Evolutionary conservation across 306 rosid species (phyloP).

Genomic region (Cicer yamashitae): DNA sequence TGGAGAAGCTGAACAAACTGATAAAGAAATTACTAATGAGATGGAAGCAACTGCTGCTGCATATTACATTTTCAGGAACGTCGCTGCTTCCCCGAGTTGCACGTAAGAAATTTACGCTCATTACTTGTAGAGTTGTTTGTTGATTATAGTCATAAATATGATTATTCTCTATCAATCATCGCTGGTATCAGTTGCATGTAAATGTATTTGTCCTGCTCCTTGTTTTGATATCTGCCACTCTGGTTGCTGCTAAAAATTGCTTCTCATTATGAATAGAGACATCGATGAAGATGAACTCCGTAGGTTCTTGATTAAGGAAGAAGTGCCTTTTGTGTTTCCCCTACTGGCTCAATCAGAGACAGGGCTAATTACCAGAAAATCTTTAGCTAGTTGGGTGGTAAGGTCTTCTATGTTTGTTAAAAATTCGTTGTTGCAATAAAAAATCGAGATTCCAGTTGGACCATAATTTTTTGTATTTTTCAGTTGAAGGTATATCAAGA

Average conservation of each 20-base stretch:
- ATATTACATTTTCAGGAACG: conserved; percentile 70
- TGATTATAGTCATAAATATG: too few relatives aligned
- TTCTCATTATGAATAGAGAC: conserved; percentile 55
- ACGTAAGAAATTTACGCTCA: conserved; percentile 53
- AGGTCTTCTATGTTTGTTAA: conserved; percentile 41
- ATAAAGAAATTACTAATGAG: conserved; percentile 83
- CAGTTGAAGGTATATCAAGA: conserved; percentile 87
- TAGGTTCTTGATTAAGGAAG: conserved; percentile 87
- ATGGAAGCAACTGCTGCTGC: conserved; percentile 93
- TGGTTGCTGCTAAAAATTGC: conserved; percentile 19
- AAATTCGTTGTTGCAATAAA: background rate
- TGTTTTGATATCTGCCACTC: conserved; percentile 27
- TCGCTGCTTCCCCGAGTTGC: conserved; percentile 62
- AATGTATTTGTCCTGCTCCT: background rate
- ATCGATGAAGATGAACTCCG: conserved; percentile 75
- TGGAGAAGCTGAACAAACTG: conserved; percentile 55
- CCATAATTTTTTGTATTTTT: conserved; percentile 39
- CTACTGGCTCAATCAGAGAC: conserved; percentile 62
- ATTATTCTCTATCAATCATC: too few relatives aligned
- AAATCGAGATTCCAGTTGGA: conserved; percentile 21
- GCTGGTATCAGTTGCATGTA: too few relatives aligned
- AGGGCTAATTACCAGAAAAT: conserved; percentile 62
- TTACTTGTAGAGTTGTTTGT: too few relatives aligned
- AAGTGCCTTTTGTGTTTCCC: conserved; percentile 70
- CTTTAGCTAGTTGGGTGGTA: conserved; percentile 87